Evolutionary conservation across 78 protist species (phyloP).

Genomic region (Dictyostelium brefeldianum): DNA sequence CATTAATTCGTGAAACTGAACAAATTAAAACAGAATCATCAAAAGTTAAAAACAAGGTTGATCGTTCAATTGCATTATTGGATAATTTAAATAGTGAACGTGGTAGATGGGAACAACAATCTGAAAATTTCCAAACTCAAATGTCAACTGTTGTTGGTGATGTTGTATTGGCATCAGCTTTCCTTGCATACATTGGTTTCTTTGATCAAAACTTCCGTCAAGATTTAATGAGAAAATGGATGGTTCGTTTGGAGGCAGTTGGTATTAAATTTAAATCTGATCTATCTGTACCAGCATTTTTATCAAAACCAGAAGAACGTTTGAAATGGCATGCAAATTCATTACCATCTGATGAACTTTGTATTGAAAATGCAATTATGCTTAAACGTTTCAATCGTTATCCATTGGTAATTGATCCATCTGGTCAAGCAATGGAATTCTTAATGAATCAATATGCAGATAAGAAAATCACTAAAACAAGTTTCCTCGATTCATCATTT

Average conservation of each 20-base stretch:
- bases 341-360: slow-evolving; percentile 97
- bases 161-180: slow-evolving; percentile 92
- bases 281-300: slow-evolving; percentile 88
- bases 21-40: slow-evolving; percentile 85
- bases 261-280: slow-evolving; percentile 75
- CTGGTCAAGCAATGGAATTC: slow-evolving; percentile 96
- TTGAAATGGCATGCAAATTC: slow-evolving; percentile 88
- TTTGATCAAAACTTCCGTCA: slow-evolving; percentile 86
- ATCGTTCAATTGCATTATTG: slow-evolving; percentile 89
- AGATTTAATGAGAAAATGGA: slow-evolving; percentile 86
- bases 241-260: slow-evolving; percentile 56
- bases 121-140: slow-evolving; percentile 73
- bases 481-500: slow-evolving; percentile 92
- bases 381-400: slow-evolving; percentile 95
- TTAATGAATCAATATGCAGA: slow-evolving; percentile 85
- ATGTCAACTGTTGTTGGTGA: slow-evolving; percentile 96
- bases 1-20: slow-evolving; percentile 88
- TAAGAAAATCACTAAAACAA: slow-evolving; percentile 86
- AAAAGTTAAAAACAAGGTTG: slow-evolving; percentile 85
- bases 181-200: slow-evolving; percentile 96
- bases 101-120: slow-evolving; percentile 93
- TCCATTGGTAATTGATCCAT: slow-evolving; percentile 99
- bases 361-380: slow-evolving; percentile 98
- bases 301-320: slow-evolving; percentile 89
- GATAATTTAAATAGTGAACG: slow-evolving; percentile 87